Conservation (phyloP, 257 asterid species). For the Nemophila menziesii region DNA sequence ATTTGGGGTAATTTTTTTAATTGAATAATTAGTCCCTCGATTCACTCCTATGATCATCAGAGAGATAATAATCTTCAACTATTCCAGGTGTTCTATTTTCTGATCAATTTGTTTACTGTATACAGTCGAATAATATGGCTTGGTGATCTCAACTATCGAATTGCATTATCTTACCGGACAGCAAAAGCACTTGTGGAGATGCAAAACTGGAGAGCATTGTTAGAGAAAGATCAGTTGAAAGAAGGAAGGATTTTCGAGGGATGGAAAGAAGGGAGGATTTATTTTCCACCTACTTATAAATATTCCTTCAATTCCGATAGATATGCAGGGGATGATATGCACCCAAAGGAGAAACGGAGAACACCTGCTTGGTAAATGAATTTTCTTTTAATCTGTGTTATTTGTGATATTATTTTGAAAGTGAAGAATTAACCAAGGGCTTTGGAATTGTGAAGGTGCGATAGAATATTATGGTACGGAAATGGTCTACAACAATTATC, state of each 20-base stretch:
- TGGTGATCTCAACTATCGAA: constrained; percentile 91
- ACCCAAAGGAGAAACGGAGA: constrained; percentile 90
- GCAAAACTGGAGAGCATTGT: constrained; percentile 97
- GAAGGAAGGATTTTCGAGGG: constrained; percentile 90
- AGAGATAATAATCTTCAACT: too few relatives aligned
- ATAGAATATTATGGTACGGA: constrained; percentile 87
- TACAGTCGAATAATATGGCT: constrained; percentile 90
- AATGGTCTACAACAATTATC: constrained; percentile 83
- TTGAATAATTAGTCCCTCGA: too few relatives aligned
- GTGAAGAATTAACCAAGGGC: constrained; percentile 16
- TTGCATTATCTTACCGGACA: constrained; percentile 84
- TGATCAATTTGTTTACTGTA: constrained; percentile 14
- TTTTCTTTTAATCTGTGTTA: not conserved
- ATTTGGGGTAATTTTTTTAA: too few relatives aligned
- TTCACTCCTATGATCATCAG: too few relatives aligned
- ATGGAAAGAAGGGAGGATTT: constrained; percentile 96
- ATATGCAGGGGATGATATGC: constrained; percentile 89
- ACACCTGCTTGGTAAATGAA: constrained; percentile 88
- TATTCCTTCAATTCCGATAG: constrained; percentile 91
- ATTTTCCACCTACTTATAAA: constrained; percentile 94
- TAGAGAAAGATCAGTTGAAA: constrained; percentile 95
- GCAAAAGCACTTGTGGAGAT: constrained; percentile 93
- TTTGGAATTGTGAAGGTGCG: constrained; percentile 57
- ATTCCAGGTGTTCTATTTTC: constrained; percentile 1
- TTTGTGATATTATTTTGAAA: too few relatives aligned